These are phyloP conservation scores for Heritiera fomes DNA, from an alignment of 345 rosid species.

Conservation along the genomic window DNA sequence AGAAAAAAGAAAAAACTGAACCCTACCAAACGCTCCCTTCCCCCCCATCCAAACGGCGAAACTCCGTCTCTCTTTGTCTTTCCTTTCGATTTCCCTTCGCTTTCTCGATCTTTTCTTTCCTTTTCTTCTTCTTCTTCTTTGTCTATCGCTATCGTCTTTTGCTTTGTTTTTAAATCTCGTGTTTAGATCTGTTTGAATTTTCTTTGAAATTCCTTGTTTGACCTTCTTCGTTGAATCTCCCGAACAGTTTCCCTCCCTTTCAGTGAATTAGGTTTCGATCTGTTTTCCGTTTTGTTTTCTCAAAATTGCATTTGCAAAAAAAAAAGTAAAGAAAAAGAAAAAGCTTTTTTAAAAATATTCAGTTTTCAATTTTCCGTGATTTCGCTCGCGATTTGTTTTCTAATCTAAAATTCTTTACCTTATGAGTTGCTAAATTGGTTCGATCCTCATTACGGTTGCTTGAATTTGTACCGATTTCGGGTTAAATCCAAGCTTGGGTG, in stretches of 20 bases:
- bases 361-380: neutral
- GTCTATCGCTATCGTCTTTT: neutral
- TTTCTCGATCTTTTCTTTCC: neutral
- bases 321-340: neutral
- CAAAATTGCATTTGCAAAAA: neutral
- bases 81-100: neutral
- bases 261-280: slow-evolving; percentile 15
- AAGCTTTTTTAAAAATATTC: neutral
- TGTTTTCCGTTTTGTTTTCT: slow-evolving; percentile 5
- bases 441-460: neutral
- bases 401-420: neutral
- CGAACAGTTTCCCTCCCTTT: too few relatives aligned
- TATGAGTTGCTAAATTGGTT: neutral
- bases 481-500: slow-evolving; percentile 10
- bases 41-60: neutral
- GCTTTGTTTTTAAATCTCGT: neutral
- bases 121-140: too few relatives aligned
- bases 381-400: neutral
- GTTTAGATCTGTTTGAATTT: slow-evolving; percentile 17
- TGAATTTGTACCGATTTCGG: slow-evolving; percentile 8
- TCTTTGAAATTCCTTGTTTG: slow-evolving; percentile 10
- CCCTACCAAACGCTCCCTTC: slow-evolving; percentile 13
- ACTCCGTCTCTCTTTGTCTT: neutral
- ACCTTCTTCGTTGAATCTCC: neutral
- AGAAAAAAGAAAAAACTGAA: neutral